Evolutionary conservation across 2,329 filamentous ascomycete genomes (phyloP).

Genomic region (Xylaria polymorpha): DNA sequence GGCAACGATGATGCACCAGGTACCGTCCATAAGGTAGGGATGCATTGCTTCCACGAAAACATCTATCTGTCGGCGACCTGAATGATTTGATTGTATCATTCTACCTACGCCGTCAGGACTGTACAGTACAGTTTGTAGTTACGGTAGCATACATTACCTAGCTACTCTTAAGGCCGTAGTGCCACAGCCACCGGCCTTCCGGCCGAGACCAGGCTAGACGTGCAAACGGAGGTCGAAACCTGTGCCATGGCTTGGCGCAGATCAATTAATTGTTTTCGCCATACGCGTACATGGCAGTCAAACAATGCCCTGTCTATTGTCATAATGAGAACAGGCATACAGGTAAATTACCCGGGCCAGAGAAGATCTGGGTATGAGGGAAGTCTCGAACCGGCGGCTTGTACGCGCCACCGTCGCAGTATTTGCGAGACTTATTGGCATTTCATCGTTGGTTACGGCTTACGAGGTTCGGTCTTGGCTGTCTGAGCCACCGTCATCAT

Average conservation of each 20-base stretch:
- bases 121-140: background rate
- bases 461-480: constrained; percentile 22
- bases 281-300: background rate
- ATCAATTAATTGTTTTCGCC: constrained; percentile 16
- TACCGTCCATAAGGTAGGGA: background rate
- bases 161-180: constrained; percentile 4
- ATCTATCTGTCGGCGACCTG: background rate
- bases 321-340: background rate
- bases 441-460: background rate
- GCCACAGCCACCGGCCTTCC: constrained; percentile 13
- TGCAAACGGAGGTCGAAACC: constrained; percentile 7
- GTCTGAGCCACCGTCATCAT: constrained; percentile 21
- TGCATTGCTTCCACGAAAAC: background rate
- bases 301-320: background rate
- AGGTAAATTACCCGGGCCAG: background rate
- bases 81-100: constrained; percentile 16
- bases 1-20: background rate
- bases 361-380: background rate
- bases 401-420: constrained; percentile 1
- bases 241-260: constrained; percentile 28
- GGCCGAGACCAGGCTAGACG: constrained; percentile 15
- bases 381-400: background rate
- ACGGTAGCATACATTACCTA: background rate
- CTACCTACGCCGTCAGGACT: background rate
- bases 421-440: constrained; percentile 9